Percentiles rank a stretch among this genome's conserved stretches.
These are phyloP conservation scores for Coniochaeta hoffmannii DNA, from an alignment of 2,329 filamentous ascomycete species.

Conservation along the genomic window DNA sequence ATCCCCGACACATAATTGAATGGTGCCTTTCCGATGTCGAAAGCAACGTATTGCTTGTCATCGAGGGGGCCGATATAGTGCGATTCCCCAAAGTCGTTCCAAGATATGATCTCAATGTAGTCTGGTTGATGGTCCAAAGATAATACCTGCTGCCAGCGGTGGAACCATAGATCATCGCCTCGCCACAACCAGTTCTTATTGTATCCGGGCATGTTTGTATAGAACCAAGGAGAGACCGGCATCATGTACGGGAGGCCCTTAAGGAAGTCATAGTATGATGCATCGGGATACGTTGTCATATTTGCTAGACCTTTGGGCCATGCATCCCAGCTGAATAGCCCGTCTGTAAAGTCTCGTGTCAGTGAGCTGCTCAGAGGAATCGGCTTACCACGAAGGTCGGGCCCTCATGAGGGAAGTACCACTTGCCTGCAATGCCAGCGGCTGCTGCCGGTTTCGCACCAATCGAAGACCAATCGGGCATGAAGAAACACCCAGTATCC, in stretches of 20 bases:
- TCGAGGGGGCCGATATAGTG: slow-evolving; percentile 29
- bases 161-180: slow-evolving; percentile 36
- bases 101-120: slow-evolving; percentile 36
- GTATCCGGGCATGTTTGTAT: slow-evolving; percentile 48
- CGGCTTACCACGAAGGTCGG: no score
- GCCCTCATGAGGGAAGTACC: neutral
- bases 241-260: slow-evolving; percentile 38
- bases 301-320: slow-evolving; percentile 25
- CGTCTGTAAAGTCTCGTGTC: slow-evolving; percentile 18
- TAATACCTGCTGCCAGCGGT: slow-evolving; percentile 39
- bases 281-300: slow-evolving; percentile 25
- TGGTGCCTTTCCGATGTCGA: slow-evolving; percentile 18
- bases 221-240: slow-evolving; percentile 52
- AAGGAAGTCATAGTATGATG: slow-evolving; percentile 24
- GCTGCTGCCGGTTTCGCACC: slow-evolving; percentile 21
- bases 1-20: slow-evolving; percentile 38
- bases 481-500: slow-evolving; percentile 26
- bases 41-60: slow-evolving; percentile 12
- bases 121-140: slow-evolving; percentile 25
- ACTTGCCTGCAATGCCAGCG: neutral
- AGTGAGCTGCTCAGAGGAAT: no score
- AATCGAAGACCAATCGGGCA: slow-evolving; percentile 38
- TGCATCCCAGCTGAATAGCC: slow-evolving; percentile 28
- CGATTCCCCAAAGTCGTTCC: slow-evolving; percentile 50
- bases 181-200: slow-evolving; percentile 57